Evolutionary conservation across 805 yeast genomes (phyloP).

Genomic region (Wickerhamomyces mucosus): DNA sequence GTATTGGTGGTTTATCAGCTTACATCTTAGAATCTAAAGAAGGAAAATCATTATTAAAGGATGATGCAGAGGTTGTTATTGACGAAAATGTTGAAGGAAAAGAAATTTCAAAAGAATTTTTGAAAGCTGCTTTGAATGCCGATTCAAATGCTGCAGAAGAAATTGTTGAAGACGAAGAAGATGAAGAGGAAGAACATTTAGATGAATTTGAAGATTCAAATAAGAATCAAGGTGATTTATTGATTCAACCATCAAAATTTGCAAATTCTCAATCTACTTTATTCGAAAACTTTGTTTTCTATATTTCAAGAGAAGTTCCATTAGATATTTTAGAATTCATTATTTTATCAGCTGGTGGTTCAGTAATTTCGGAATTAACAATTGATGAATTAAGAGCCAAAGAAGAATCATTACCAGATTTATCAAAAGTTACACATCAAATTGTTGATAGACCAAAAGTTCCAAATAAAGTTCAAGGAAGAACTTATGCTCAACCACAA

Average conservation of each 20-base stretch:
- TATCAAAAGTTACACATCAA: slow-evolving; percentile 82
- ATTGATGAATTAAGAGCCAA: slow-evolving; percentile 55
- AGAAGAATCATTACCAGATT: slow-evolving; percentile 26
- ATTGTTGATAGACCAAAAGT: slow-evolving; percentile 88
- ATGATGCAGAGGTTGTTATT: slow-evolving; percentile 19
- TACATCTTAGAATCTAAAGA: slow-evolving; percentile 57
- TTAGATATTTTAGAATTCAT: slow-evolving; percentile 84
- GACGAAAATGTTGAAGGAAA: slow-evolving; percentile 20
- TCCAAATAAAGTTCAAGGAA: slow-evolving; percentile 68
- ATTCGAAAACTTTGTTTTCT: slow-evolving; percentile 71
- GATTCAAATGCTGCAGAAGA: slow-evolving; percentile 24
- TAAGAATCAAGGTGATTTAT: slow-evolving; percentile 55
- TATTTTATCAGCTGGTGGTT: slow-evolving; percentile 80
- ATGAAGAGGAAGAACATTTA: slow-evolving; percentile 39
- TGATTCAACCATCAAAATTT: slow-evolving; percentile 60
- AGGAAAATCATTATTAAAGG: slow-evolving; percentile 14
- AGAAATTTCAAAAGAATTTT: slow-evolving; percentile 31
- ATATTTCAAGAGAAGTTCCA: slow-evolving; percentile 91
- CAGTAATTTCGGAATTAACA: slow-evolving; percentile 76
- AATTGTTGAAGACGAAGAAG: slow-evolving; percentile 25
- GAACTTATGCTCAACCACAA: slow-evolving; percentile 95
- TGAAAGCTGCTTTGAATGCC: slow-evolving; percentile 43
- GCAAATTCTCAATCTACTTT: slow-evolving; percentile 55
- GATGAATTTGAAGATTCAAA: slow-evolving; percentile 64
- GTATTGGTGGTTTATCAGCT: slow-evolving; percentile 83